phyloP scores from a whole-genome alignment of 192 early-diverging fungal genomes.

The Pecoramyces ruminantium region DNA sequence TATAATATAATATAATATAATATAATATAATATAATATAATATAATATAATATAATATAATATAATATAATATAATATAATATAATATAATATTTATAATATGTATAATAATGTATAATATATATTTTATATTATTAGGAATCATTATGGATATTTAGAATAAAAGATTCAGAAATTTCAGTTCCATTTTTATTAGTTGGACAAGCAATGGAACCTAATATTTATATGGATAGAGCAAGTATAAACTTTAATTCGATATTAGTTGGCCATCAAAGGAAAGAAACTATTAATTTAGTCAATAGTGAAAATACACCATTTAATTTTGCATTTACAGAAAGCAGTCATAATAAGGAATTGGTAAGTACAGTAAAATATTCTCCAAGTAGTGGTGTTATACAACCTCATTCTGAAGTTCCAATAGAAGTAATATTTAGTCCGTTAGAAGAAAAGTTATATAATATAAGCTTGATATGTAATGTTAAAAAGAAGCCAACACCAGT shows the following conservation, averaged over 20 bases:
- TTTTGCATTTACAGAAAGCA: slow-evolving; percentile 33
- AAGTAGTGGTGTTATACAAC: slow-evolving; percentile 16
- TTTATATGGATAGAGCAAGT: slow-evolving; percentile 26
- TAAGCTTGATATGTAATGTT: slow-evolving; percentile 32
- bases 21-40: too few species aligned
- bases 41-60: too few species aligned
- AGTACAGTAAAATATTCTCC: slow-evolving; percentile 23
- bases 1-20: too few species aligned
- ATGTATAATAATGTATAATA: too few species aligned
- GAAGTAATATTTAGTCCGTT: slow-evolving; percentile 32
- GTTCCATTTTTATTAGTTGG: slow-evolving; percentile 40
- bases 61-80: too few species aligned
- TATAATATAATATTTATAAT: too few species aligned
- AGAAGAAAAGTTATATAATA: slow-evolving; percentile 37
- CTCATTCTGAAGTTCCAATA: slow-evolving; percentile 22
- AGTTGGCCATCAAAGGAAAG: slow-evolving; percentile 31
- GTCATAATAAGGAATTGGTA: slow-evolving; percentile 11
- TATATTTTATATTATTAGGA: slow-evolving; percentile 21
- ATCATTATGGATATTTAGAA: slow-evolving; percentile 29
- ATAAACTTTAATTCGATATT: slow-evolving; percentile 41
- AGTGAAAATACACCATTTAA: slow-evolving; percentile 28
- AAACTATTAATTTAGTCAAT: slow-evolving; percentile 30
- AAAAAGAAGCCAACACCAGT: slow-evolving; percentile 36
- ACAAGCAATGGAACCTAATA: slow-evolving; percentile 30
- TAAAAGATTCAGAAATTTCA: slow-evolving; percentile 18